Evolutionary conservation across 805 yeast genomes (phyloP).

Genomic region (Candida alai): DNA sequence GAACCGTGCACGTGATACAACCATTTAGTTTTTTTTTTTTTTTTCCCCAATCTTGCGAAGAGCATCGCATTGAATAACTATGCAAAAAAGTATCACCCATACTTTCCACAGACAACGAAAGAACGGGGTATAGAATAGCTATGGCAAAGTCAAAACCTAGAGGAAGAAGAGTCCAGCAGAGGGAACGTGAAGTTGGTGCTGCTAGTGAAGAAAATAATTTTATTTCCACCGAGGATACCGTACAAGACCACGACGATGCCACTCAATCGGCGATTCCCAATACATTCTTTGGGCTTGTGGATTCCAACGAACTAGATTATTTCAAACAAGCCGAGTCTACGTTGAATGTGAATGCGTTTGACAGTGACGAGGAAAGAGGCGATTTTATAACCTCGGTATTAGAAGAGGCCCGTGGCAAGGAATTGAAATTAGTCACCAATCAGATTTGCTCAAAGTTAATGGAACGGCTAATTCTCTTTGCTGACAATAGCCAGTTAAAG

Average conservation of each 20-base stretch:
- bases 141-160: slow-evolving; percentile 26
- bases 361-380: slow-evolving; percentile 62
- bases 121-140: no score
- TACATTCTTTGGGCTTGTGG: slow-evolving; percentile 83
- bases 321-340: slow-evolving; percentile 91
- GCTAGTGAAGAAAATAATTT: no score
- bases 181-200: slow-evolving; percentile 21
- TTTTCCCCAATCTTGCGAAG: slow-evolving; percentile 1
- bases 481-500: slow-evolving; percentile 63
- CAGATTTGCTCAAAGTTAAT: slow-evolving; percentile 91
- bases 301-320: slow-evolving; percentile 79
- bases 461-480: slow-evolving; percentile 75
- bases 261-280: slow-evolving; percentile 15
- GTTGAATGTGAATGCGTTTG: slow-evolving; percentile 75
- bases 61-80: slow-evolving; percentile 2
- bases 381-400: slow-evolving; percentile 75
- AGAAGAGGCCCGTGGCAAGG: slow-evolving; percentile 85
- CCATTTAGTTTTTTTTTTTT: slow-evolving; percentile 1
- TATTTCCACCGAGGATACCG: slow-evolving; percentile 8
- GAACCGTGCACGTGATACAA: no score
- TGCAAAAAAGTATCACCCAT: neutral
- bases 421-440: slow-evolving; percentile 85
- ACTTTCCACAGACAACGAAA: no score
- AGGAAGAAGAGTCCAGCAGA: slow-evolving; percentile 42
- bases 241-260: slow-evolving; percentile 8